Base-by-base conservation (phyloP, 2,329 filamentous ascomycete genomes). In the Emmonsia crescens region DNA sequence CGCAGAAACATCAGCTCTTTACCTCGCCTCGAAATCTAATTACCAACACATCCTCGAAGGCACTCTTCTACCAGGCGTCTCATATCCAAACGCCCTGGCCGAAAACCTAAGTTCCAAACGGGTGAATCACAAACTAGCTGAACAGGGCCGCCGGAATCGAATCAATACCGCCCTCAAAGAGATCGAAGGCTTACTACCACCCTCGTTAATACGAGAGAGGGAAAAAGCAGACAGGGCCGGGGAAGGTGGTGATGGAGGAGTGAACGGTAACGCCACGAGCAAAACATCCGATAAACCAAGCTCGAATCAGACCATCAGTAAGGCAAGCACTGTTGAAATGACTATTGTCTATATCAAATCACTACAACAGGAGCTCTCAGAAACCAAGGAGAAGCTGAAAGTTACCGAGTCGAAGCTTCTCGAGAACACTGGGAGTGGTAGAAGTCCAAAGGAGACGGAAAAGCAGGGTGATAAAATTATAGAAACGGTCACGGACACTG, bases 41-140 rank as follows among this genome's bases (percentile, higher is more conserved):
- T 99, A 99, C 70, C 93, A 97, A 70, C 96, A 96, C 69, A 94
- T 99, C 44, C 78, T 99, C 12, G 94, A 97, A 73, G 94, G 94
- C 57, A 97, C 91, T 58, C 87, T 88, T 61, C 85, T 96, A 0
- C 92, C 92, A 0, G 93, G 93, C 14, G 88, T 96, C 14, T 89
- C 88, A 1, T 97, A 96, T 68, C 92, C 93, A 0, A 91, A 89
- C 67, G 89, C 92, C 59, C 81, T 99, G 49, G 96, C 92, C 6
- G 95, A 92, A 27, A 96, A 96, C 66, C 79, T 99, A 31, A 96
- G 92, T 0, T 96, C 91, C 2, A 99, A 99, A 78, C 88, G 93
- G 60, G 97, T 94, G 1, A 96, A 91, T 51, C 94, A 99, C 78
- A 99, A 99, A 76, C 90, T 99, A 66, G 94, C 94, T 21, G 94